phyloP scores from a whole-genome alignment of 2,329 filamentous ascomycete genomes.

The Cladobotryum protrusum region DNA sequence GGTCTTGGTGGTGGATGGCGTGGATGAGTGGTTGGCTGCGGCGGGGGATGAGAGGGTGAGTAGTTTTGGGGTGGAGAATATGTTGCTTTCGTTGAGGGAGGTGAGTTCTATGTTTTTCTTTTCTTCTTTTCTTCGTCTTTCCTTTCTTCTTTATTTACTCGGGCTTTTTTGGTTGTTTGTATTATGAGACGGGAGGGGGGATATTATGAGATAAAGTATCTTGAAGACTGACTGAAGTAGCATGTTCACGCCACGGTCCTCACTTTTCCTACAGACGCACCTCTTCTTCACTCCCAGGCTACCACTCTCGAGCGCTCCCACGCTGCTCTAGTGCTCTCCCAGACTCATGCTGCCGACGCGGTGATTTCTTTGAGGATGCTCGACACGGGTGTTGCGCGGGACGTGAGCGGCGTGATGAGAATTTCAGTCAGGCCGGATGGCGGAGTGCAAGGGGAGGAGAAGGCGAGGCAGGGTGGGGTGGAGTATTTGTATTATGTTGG shows the following conservation, averaged over 20 bases:
- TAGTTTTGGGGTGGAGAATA: slow-evolving; percentile 44
- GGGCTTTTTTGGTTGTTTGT: background rate
- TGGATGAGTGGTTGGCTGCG: slow-evolving; percentile 58
- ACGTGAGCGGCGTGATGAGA: slow-evolving; percentile 83
- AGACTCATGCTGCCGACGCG: slow-evolving; percentile 69
- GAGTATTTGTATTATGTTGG: slow-evolving; percentile 79
- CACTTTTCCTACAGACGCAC: slow-evolving; percentile 64
- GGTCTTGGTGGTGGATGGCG: slow-evolving; percentile 60
- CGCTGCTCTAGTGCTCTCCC: slow-evolving; percentile 61
- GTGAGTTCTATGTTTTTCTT: slow-evolving; percentile 37
- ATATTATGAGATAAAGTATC: no score
- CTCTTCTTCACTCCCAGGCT: slow-evolving; percentile 55
- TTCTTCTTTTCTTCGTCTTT: no score
- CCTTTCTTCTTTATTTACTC: background rate
- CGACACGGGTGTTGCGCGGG: slow-evolving; percentile 81
- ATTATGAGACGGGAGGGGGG: no score
- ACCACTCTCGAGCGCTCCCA: slow-evolving; percentile 66
- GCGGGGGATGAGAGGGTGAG: slow-evolving; percentile 37
- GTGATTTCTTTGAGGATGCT: slow-evolving; percentile 68
- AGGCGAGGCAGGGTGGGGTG: slow-evolving; percentile 37
- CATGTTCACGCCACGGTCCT: slow-evolving; percentile 60
- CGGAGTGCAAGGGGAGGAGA: slow-evolving; percentile 45
- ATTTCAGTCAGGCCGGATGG: slow-evolving; percentile 52
- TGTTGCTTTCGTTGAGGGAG: slow-evolving; percentile 55
- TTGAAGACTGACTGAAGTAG: slow-evolving; percentile 20